Conservation (phyloP, 2,329 filamentous ascomycete genomes). For the Capronia epimyces region DNA sequence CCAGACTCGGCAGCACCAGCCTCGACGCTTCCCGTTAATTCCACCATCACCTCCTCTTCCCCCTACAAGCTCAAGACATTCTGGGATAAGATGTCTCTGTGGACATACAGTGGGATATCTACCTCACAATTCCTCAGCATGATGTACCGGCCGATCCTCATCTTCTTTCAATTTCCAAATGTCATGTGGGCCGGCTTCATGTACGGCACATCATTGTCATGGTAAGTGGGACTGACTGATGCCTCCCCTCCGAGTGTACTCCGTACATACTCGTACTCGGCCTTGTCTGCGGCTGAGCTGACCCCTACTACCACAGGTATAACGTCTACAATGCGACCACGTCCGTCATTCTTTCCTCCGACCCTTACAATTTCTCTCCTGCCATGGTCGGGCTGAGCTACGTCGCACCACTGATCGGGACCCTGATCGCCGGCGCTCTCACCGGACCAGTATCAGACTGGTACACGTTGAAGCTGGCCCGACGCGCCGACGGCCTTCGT, state of each 20-base stretch:
- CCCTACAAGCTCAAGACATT: no score
- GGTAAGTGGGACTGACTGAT: slow-evolving; percentile 18
- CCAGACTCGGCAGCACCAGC: slow-evolving; percentile 13
- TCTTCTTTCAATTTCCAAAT: no score
- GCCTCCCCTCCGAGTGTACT: no score
- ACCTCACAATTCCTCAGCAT: no score
- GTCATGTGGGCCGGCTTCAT: no score
- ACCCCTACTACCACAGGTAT: slow-evolving; percentile 36
- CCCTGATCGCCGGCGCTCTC: slow-evolving; percentile 18
- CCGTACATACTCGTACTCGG: no score
- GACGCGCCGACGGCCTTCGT: slow-evolving; percentile 29
- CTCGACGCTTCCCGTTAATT: slow-evolving; percentile 23
- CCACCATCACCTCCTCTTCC: no score
- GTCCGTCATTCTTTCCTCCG: slow-evolving; percentile 36
- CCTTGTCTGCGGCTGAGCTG: neutral
- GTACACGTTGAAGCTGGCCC: slow-evolving; percentile 27
- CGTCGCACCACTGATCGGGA: slow-evolving; percentile 29
- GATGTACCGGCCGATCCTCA: no score
- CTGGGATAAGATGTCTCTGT: no score
- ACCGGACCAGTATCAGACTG: slow-evolving; percentile 29
- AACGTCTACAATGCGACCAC: slow-evolving; percentile 42
- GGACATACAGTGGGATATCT: no score
- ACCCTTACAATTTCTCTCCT: slow-evolving; percentile 37
- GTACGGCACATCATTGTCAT: slow-evolving; percentile 25
- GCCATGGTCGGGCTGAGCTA: slow-evolving; percentile 39